Percentiles rank a stretch among this genome's conserved stretches.
These are phyloP conservation scores for Apodospora peruviana DNA, from an alignment of 495 filamentous ascomycete genomes.

Conservation along the genomic window DNA sequence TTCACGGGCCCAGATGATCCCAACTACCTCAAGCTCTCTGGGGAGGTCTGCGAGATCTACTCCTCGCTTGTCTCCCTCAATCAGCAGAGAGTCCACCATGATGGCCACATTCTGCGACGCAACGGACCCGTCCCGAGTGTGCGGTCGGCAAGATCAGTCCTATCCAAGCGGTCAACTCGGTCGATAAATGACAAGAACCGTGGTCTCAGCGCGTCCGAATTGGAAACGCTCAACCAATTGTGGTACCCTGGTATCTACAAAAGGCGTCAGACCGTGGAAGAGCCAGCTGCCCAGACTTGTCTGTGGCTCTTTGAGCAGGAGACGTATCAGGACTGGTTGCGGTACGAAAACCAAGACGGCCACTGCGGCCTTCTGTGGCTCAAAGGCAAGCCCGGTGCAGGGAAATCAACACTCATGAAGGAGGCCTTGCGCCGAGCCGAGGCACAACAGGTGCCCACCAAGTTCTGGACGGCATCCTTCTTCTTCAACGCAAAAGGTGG, in stretches of 20 bases:
- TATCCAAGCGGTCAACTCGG: not conserved
- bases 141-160: too few species aligned
- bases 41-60: constrained; percentile 8
- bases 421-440: not conserved
- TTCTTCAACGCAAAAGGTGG: constrained; percentile 38
- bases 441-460: not conserved
- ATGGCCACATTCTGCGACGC: not conserved
- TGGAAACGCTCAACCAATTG: not conserved
- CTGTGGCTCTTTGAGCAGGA: constrained; percentile 3
- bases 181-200: not conserved
- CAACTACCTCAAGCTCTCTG: constrained; percentile 19
- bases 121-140: not conserved
- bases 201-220: not conserved
- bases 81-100: not conserved
- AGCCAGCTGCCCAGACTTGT: constrained; percentile 3
- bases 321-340: constrained; percentile 7
- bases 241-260: constrained; percentile 1
- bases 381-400: constrained; percentile 18
- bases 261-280: not conserved
- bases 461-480: constrained; percentile 20
- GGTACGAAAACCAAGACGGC: not conserved
- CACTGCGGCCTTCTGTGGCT: constrained; percentile 14
- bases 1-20: constrained; percentile 17
- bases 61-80: not conserved
- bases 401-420: constrained; percentile 21